These are phyloP conservation scores for Cardamine occulta DNA, from an alignment of 345 rosid species.

Conservation along the genomic window DNA sequence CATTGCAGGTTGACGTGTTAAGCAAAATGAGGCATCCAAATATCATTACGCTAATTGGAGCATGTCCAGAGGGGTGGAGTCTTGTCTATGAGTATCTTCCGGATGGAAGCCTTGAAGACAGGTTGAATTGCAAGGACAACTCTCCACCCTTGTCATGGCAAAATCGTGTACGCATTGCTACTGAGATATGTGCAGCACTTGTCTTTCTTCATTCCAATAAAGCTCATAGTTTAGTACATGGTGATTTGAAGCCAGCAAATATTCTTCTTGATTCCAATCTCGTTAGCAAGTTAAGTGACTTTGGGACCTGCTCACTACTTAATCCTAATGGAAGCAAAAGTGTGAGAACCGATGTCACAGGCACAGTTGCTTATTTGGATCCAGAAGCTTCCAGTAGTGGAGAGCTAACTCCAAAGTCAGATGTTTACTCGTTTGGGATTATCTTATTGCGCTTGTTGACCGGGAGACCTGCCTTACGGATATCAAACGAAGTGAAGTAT, in stretches of 20 bases:
- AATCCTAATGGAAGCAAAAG: conserved; percentile 44
- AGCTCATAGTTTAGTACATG: conserved; percentile 84
- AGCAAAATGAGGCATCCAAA: conserved; percentile 91
- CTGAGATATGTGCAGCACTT: conserved; percentile 83
- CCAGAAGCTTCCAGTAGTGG: conserved; percentile 74
- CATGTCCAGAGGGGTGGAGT: conserved; percentile 84
- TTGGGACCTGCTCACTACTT: conserved; percentile 72
- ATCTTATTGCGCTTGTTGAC: conserved; percentile 76
- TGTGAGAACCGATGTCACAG: conserved; percentile 67
- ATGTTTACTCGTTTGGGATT: conserved; percentile 86
- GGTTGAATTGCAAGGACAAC: conserved; percentile 76
- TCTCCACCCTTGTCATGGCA: conserved; percentile 90
- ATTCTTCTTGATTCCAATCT: conserved; percentile 79
- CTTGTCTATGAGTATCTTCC: conserved; percentile 85
- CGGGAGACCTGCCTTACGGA: conserved; percentile 67
- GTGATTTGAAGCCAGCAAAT: conserved; percentile 87
- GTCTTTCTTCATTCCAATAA: conserved; percentile 84
- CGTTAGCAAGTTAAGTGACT: conserved; percentile 81
- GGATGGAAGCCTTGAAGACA: conserved; percentile 95
- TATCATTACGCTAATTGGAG: conserved; percentile 82
- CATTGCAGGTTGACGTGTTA: conserved; percentile 72
- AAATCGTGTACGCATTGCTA: conserved; percentile 73
- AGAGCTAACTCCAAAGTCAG: conserved; percentile 83
- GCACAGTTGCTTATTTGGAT: conserved; percentile 77
- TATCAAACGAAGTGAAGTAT: conserved; percentile 67